phyloP scores from a whole-genome alignment of 371 early-diverging fungal genomes.

The Lichtheimia ornata region DNA sequence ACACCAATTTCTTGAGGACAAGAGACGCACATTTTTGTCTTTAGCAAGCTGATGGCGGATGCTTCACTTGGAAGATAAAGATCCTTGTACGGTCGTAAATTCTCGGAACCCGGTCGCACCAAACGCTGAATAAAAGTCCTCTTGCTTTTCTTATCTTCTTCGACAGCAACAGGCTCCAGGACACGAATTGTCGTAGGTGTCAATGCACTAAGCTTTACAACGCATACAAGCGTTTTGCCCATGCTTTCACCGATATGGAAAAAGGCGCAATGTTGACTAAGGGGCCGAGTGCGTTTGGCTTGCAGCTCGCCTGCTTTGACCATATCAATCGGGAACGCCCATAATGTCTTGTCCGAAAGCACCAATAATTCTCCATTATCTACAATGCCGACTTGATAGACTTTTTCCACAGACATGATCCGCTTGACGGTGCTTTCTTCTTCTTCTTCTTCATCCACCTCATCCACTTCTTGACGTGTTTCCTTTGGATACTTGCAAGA shows the following conservation, averaged over 20 bases:
- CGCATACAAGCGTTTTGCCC: slow-evolving; percentile 71
- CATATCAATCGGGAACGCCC: slow-evolving; percentile 72
- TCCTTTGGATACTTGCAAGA: slow-evolving; percentile 5
- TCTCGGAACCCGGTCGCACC: slow-evolving; percentile 51
- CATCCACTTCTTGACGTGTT: slow-evolving; percentile 4
- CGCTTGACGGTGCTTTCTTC: slow-evolving; percentile 23
- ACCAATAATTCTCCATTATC: slow-evolving; percentile 73
- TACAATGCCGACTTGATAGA: slow-evolving; percentile 79
- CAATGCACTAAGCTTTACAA: slow-evolving; percentile 67
- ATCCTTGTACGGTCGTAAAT: slow-evolving; percentile 75
- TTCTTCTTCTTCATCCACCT: slow-evolving; percentile 4
- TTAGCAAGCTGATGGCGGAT: slow-evolving; percentile 80
- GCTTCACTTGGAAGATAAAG: slow-evolving; percentile 91
- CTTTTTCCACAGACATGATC: slow-evolving; percentile 73
- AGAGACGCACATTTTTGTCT: slow-evolving; percentile 87
- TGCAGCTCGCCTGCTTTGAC: slow-evolving; percentile 53
- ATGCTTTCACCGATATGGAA: slow-evolving; percentile 87
- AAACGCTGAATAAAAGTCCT: slow-evolving; percentile 45
- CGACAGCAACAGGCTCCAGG: slow-evolving; percentile 69
- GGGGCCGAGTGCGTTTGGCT: slow-evolving; percentile 59
- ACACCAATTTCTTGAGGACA: slow-evolving; percentile 92
- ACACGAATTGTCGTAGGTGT: slow-evolving; percentile 77
- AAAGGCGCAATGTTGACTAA: slow-evolving; percentile 82
- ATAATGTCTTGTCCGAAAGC: slow-evolving; percentile 68
- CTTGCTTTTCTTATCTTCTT: slow-evolving; percentile 58